Evolutionary conservation across 345 rosid genomes (phyloP).

Genomic region (Carallia brachiata): DNA sequence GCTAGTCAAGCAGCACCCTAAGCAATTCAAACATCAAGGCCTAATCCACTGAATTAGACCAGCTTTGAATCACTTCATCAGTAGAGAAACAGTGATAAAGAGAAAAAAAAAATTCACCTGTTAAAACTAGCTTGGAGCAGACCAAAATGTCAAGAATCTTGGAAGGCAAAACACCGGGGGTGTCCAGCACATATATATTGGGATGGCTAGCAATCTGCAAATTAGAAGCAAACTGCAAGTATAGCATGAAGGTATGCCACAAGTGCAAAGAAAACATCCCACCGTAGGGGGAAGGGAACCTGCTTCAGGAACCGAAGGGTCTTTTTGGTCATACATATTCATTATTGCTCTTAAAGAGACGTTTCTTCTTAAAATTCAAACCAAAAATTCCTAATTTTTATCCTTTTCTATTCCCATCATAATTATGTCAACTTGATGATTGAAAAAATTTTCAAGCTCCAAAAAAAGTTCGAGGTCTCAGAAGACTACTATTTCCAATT

Average conservation of each 20-base stretch:
- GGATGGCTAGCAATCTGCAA: slow-evolving; percentile 83
- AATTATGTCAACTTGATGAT: too few relatives aligned
- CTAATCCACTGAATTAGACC: not conserved
- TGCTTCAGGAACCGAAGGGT: not conserved
- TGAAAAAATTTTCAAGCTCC: too few relatives aligned
- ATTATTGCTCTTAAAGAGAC: too few relatives aligned
- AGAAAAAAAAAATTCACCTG: slow-evolving; percentile 43
- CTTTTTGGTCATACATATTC: too few relatives aligned
- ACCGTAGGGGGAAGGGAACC: not conserved
- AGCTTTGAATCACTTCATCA: not conserved
- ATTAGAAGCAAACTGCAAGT: not conserved
- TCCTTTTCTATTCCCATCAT: too few relatives aligned
- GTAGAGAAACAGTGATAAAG: not conserved
- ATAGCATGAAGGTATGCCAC: not conserved
- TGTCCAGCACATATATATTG: slow-evolving; percentile 67
- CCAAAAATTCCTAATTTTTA: too few relatives aligned
- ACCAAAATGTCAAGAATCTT: slow-evolving; percentile 45
- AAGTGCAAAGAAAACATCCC: not conserved
- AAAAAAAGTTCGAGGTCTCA: too few relatives aligned
- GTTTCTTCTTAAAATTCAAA: too few relatives aligned
- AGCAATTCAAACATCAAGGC: not conserved
- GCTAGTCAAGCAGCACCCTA: not conserved
- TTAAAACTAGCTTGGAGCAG: slow-evolving; percentile 73
- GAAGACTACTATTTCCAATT: too few relatives aligned
- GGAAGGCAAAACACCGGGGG: slow-evolving; percentile 81